Conservation (phyloP, 2,329 filamentous ascomycete species). For the Neopestalotiopsis clavispora region DNA sequence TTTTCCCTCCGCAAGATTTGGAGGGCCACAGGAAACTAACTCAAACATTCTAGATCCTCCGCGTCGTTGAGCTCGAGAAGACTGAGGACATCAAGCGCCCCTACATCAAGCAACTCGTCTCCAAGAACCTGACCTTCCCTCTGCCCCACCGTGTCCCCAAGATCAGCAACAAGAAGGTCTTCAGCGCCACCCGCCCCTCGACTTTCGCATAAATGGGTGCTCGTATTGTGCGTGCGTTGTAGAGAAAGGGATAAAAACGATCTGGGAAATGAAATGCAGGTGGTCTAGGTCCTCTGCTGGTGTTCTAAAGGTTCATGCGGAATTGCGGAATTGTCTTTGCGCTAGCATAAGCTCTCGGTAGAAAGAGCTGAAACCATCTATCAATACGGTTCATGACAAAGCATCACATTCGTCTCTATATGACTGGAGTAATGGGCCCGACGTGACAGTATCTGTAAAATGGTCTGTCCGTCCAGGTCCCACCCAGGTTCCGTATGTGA, state of each 20-base stretch:
- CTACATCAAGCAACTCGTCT: conserved; percentile 98
- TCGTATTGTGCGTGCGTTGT: conserved; percentile 40
- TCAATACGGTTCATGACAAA: conserved; percentile 16
- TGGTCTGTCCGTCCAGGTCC: too few relatives aligned
- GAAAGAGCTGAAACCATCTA: conserved; percentile 17
- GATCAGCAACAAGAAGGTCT: conserved; percentile 85
- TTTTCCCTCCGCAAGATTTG: neutral
- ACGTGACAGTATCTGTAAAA: too few relatives aligned
- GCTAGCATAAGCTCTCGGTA: conserved; percentile 23
- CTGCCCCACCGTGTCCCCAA: conserved; percentile 95
- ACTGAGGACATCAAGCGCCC: conserved; percentile 92
- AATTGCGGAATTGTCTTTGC: conserved; percentile 25
- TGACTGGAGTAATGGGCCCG: too few relatives aligned
- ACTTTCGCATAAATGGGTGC: conserved; percentile 89
- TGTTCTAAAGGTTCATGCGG: conserved; percentile 41
- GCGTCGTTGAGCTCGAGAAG: conserved; percentile 97
- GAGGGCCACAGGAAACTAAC: neutral
- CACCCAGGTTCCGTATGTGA: too few relatives aligned
- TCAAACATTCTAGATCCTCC: conserved; percentile 75
- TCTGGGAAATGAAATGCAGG: conserved; percentile 40
- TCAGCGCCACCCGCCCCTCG: conserved; percentile 88
- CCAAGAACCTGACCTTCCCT: conserved; percentile 96
- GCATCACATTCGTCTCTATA: neutral
- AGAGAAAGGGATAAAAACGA: conserved; percentile 45
- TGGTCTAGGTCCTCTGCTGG: conserved; percentile 51